A percentile compares a stretch with the other conserved stretches of the same genome.
Conservation (phyloP, 2,329 filamentous ascomycete genomes). For the Venturia effusa region DNA sequence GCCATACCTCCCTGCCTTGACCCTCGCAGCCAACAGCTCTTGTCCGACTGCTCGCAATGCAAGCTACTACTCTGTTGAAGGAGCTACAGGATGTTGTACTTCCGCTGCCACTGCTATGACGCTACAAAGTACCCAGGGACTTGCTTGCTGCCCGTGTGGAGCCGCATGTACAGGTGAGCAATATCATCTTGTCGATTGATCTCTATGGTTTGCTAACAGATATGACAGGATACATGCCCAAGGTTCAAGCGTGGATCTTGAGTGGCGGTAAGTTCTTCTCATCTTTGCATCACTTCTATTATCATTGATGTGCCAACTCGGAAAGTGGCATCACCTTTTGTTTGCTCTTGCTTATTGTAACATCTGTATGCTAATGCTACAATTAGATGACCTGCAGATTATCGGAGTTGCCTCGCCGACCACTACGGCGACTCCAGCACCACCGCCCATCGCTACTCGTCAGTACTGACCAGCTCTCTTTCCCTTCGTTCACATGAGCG, state of each 20-base stretch:
- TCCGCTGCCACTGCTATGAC: neutral
- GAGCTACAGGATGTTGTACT: neutral
- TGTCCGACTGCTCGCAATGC: neutral
- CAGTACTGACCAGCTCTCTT: neutral
- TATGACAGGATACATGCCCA: neutral
- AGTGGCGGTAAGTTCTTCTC: neutral
- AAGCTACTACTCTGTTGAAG: neutral
- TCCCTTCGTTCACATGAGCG: neutral
- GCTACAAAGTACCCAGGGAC: neutral
- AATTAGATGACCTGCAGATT: neutral
- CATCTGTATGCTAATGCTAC: neutral
- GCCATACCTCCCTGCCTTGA: neutral
- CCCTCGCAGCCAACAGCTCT: neutral
- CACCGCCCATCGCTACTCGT: neutral
- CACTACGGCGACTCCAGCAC: neutral
- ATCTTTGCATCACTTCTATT: too few relatives aligned
- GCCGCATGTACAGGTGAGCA: neutral
- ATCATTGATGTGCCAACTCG: neutral
- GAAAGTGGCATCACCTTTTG: neutral
- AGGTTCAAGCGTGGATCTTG: neutral
- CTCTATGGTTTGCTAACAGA: neutral
- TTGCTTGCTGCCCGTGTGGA: conserved; percentile 1
- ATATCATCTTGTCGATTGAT: neutral
- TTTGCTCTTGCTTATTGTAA: neutral
- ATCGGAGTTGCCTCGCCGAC: neutral